Conservation (phyloP, 768 basidiomycete species). For the Leccinum longicurvipes region DNA sequence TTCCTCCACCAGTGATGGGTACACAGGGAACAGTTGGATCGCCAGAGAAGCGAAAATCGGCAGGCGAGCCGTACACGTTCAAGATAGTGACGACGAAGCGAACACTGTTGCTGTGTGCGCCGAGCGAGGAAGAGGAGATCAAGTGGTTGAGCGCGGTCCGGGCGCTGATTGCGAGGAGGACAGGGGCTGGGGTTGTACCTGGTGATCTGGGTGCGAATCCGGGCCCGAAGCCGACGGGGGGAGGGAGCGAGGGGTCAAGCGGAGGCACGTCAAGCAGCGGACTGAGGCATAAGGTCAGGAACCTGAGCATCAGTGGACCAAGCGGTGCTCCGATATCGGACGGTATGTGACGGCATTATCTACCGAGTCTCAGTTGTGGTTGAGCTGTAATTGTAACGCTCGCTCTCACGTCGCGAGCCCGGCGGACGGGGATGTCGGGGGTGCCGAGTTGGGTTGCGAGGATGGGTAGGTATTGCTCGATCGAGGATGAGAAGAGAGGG, state of each 20-base stretch:
- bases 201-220: conserved; percentile 37
- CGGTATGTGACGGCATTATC: conserved; percentile 24
- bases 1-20: conserved; percentile 31
- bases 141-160: conserved; percentile 96
- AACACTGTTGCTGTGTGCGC: conserved; percentile 85
- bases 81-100: conserved; percentile 96
- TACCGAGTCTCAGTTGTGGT: conserved; percentile 3
- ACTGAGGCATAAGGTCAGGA: conserved; percentile 46
- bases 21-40: conserved; percentile 36
- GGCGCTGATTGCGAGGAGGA: conserved; percentile 79
- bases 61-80: conserved; percentile 65
- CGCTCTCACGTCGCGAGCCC: conserved; percentile 20
- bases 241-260: conserved; percentile 18
- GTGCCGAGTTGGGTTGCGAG: neutral
- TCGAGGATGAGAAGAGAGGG: neutral
- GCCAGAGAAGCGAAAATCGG: conserved; percentile 42
- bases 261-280: conserved; percentile 32
- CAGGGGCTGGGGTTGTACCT: conserved; percentile 47
- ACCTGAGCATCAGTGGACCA: conserved; percentile 42
- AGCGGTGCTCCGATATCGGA: conserved; percentile 24
- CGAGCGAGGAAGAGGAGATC: conserved; percentile 96
- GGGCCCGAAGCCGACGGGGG: conserved; percentile 10
- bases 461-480: neutral
- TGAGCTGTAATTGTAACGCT: conserved; percentile 15
- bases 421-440: conserved; percentile 6